These are phyloP conservation scores for Dissoconium aciculare DNA, from an alignment of 2,329 filamentous ascomycete species.

Conservation along the genomic window DNA sequence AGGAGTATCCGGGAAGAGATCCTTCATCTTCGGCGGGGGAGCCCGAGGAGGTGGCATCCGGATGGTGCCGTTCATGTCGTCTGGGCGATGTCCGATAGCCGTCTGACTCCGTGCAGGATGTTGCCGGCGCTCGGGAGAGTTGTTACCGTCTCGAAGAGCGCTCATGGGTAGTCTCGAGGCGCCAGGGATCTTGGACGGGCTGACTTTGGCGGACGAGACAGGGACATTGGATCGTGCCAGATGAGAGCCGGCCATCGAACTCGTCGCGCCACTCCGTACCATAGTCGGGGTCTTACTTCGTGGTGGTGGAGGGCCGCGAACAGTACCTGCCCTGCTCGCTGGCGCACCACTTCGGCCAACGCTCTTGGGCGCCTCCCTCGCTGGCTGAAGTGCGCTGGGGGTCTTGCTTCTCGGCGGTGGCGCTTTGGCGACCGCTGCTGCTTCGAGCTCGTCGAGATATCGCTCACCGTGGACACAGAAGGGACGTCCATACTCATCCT, in stretches of 20 bases:
- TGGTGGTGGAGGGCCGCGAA: slow-evolving; percentile 28
- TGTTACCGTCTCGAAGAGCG: slow-evolving; percentile 54
- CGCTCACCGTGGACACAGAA: slow-evolving; percentile 87
- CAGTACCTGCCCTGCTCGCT: slow-evolving; percentile 24
- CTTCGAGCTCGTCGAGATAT: slow-evolving; percentile 74
- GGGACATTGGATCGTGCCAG: slow-evolving; percentile 4
- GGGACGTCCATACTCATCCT: slow-evolving; percentile 83
- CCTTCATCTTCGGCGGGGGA: slow-evolving; percentile 85
- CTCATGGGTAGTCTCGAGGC: slow-evolving; percentile 50
- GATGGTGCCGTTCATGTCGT: slow-evolving; percentile 28
- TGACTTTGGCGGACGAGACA: slow-evolving; percentile 26
- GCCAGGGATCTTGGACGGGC: slow-evolving; percentile 52
- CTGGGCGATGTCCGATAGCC: slow-evolving; percentile 16
- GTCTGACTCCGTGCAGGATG: slow-evolving; percentile 19
- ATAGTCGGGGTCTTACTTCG: slow-evolving; percentile 31
- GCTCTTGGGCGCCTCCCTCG: slow-evolving; percentile 19
- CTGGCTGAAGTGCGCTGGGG: slow-evolving; percentile 30
- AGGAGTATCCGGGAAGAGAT: slow-evolving; percentile 46
- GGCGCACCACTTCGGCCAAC: slow-evolving; percentile 11
- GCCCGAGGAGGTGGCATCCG: slow-evolving; percentile 37
- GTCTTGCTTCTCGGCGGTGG: slow-evolving; percentile 51
- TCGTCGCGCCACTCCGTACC: not conserved
- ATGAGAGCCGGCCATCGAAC: not conserved
- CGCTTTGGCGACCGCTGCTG: slow-evolving; percentile 42
- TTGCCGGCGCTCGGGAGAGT: slow-evolving; percentile 61